These are phyloP conservation scores for Phytophthora niederhauseri DNA, from an alignment of 352 stramenopile genomes.

Conservation along the genomic window DNA sequence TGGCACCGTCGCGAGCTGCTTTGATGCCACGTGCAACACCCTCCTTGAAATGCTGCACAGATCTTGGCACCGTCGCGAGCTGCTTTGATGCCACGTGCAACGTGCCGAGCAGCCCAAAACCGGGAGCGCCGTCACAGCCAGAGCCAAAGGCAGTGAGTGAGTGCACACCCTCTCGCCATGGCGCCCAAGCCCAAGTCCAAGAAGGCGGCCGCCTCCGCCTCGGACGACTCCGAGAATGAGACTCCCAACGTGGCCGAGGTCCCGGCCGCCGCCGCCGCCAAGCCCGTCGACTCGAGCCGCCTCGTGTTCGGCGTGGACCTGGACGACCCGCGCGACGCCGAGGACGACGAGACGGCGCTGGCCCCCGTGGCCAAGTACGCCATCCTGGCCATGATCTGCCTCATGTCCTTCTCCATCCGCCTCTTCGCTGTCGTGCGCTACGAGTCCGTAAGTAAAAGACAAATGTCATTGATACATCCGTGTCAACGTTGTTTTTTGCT, in stretches of 20 bases:
- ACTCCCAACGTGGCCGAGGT: slow-evolving; percentile 20
- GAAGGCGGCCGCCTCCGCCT: slow-evolving; percentile 38
- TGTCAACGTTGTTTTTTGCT: background rate
- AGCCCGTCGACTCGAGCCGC: slow-evolving; percentile 15
- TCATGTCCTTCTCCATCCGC: slow-evolving; percentile 93
- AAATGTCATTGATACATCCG: background rate
- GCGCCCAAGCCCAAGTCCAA: slow-evolving; percentile 67
- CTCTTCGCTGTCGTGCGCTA: slow-evolving; percentile 95
- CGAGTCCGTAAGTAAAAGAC: slow-evolving; percentile 70
- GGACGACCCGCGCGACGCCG: slow-evolving; percentile 57
- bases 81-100: slow-evolving; percentile 41
- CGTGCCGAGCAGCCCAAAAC: slow-evolving; percentile 21
- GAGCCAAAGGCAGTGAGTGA: slow-evolving; percentile 15
- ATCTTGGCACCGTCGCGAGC: slow-evolving; percentile 23
- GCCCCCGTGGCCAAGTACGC: slow-evolving; percentile 88
- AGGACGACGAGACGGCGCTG: slow-evolving; percentile 78
- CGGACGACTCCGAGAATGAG: slow-evolving; percentile 30
- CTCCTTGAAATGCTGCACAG: slow-evolving; percentile 25
- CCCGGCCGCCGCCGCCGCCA: slow-evolving; percentile 14
- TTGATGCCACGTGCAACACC: slow-evolving; percentile 38
- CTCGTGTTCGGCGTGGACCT: slow-evolving; percentile 73
- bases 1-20: slow-evolving; percentile 13
- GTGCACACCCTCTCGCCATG: slow-evolving; percentile 32
- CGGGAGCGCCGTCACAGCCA: slow-evolving; percentile 16
- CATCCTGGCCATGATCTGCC: slow-evolving; percentile 93